A percentile compares a stretch with the other conserved stretches of the same genome.
Conservation (phyloP, 2,329 filamentous ascomycete genomes). For the Rhynchosporium agropyri region DNA sequence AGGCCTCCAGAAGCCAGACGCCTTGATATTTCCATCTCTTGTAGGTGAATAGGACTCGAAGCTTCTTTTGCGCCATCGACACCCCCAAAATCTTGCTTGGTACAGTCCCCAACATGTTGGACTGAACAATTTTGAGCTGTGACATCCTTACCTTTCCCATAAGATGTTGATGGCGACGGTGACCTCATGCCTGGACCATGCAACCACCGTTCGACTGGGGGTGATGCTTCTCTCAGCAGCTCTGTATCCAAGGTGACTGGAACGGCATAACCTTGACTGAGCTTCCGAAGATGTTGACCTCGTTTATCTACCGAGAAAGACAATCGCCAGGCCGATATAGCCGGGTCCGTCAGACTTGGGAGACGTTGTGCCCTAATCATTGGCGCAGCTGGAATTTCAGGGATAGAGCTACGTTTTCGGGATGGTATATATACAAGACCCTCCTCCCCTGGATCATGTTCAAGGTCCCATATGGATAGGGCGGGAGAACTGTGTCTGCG, state of each 20-base stretch:
- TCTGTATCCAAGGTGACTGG: constrained; percentile 21
- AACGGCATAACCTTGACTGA: constrained; percentile 33
- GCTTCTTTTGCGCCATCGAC: constrained; percentile 36
- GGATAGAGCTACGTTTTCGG: constrained; percentile 31
- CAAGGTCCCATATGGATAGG: constrained; percentile 18
- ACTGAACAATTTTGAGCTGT: constrained; percentile 11
- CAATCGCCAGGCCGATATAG: constrained; percentile 40
- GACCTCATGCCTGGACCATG: constrained; percentile 34
- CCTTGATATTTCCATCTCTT: constrained; percentile 40
- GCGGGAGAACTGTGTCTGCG: constrained; percentile 35
- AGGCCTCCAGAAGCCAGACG: constrained; percentile 32
- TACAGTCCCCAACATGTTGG: constrained; percentile 18
- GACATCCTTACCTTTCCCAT: constrained; percentile 23
- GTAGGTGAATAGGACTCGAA: constrained; percentile 30
- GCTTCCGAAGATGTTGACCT: constrained; percentile 36
- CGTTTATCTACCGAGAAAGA: constrained; percentile 38
- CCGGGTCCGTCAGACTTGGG: constrained; percentile 34
- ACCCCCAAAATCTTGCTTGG: constrained; percentile 36
- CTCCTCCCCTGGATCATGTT: neutral
- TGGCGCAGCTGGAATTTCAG: constrained; percentile 32
- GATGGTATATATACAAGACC: constrained; percentile 21
- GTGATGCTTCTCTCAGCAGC: constrained; percentile 14
- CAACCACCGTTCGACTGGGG: constrained; percentile 30
- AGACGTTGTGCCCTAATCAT: constrained; percentile 33
- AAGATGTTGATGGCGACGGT: constrained; percentile 28